Evolutionary conservation across 495 filamentous ascomycete species (phyloP).

Genomic region (Penicillium ucsense): DNA sequence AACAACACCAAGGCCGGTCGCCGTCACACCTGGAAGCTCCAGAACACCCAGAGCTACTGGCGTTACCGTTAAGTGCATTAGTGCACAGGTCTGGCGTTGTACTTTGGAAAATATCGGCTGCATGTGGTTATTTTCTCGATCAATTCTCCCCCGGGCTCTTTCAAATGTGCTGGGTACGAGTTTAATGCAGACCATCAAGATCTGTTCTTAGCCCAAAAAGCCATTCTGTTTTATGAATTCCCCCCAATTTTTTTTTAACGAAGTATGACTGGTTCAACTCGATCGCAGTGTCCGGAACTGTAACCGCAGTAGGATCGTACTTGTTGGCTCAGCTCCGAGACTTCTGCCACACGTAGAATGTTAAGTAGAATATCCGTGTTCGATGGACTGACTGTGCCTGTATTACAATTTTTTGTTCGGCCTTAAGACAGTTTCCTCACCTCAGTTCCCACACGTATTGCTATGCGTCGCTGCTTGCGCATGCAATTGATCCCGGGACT

Average conservation of each 20-base stretch:
- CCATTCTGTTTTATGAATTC: constrained; percentile 26
- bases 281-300: constrained; percentile 5
- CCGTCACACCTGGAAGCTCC: constrained; percentile 98
- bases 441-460: too few species aligned
- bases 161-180: constrained; percentile 25
- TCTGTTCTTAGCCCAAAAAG: constrained; percentile 39
- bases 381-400: too few species aligned
- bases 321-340: too few species aligned
- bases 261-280: constrained; percentile 35
- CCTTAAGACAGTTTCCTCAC: too few species aligned
- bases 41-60: constrained; percentile 96
- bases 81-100: constrained; percentile 16
- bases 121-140: constrained; percentile 33
- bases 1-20: constrained; percentile 93
- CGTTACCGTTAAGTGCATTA: constrained; percentile 55
- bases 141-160: constrained; percentile 25
- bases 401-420: too few species aligned
- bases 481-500: too few species aligned
- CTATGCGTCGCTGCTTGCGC: too few species aligned
- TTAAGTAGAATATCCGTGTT: too few species aligned
- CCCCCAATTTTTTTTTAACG: constrained; percentile 25
- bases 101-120: constrained; percentile 27
- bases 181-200: constrained; percentile 33
- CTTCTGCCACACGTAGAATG: too few species aligned
- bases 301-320: constrained; percentile 3